Evolutionary conservation across 257 asterid genomes (phyloP), one percentile per base, ranked within the genome.

Genomic region (Ligustrum vulgare): DNA sequence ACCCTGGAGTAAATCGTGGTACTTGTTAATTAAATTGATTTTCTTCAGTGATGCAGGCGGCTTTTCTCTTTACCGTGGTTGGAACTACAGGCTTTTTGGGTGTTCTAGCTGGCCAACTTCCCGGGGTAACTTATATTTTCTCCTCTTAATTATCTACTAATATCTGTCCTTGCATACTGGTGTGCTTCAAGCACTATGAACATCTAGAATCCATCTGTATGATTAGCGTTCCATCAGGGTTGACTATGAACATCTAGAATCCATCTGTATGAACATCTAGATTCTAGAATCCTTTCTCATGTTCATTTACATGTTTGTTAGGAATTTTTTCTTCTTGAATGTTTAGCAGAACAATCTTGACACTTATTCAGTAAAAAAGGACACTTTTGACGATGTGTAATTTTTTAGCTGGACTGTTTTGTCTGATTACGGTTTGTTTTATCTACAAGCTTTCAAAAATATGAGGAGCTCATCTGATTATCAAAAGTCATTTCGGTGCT

Each of bases 21-120:
- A 74, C 8, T 67, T 74, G 22, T 80, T 78, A 78, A 78, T 89
- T 87, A 86, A 89, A 86, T 88, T 88, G 91, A 92, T 82, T 82
- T 80, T 80, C 73, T 83, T 87, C 93, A 91, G 94, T 87, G 89
- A 88, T 87, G 89, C 96, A 94, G 99, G 98, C 98, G 74, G 99
- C 99, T 75, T 94, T 92, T 81, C 94, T 94, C 80, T 91, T 89
- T 82, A 91, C 99, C 0, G 99, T 94, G 83, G 98, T 94, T 41
- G 99, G 99, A 80, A 54, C 88, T 39, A 92, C 98, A 47, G 91
- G 99, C 20, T 87, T 89, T 84, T 84, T 91, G 87, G 99, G 87
- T 16, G 78, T 88, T 76, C 89, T 94, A 75, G 91, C 98, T 3
- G 91, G 99, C 77, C 99, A 89, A 86, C 99, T 94, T 84, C 99